Conservation (phyloP, 805 yeast species). For the Ogataea methanolica region DNA sequence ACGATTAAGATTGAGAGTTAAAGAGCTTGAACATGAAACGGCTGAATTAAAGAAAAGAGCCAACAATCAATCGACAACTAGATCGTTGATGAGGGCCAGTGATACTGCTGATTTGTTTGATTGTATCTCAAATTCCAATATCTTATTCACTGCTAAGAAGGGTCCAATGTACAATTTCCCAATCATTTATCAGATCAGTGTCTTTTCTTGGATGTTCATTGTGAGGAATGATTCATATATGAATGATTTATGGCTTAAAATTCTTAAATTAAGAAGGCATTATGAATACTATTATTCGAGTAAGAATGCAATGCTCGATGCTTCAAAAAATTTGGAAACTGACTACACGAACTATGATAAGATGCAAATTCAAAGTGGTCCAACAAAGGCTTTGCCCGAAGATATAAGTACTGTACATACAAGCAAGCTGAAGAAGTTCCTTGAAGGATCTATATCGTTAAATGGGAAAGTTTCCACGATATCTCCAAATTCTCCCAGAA, state of each 20-base stretch:
- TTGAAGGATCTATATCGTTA: conserved; percentile 24
- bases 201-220: conserved; percentile 55
- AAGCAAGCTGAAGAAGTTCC: conserved; percentile 27
- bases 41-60: conserved; percentile 15
- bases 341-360: conserved; percentile 29
- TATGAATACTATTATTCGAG: conserved; percentile 33
- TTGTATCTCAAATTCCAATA: conserved; percentile 30
- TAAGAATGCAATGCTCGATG: conserved; percentile 26
- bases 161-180: conserved; percentile 33
- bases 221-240: conserved; percentile 56
- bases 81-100: conserved; percentile 10
- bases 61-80: not conserved
- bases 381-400: conserved; percentile 6
- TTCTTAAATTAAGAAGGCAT: conserved; percentile 31
- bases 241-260: conserved; percentile 46
- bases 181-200: conserved; percentile 36
- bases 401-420: conserved; percentile 29
- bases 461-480: conserved; percentile 3
- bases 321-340: conserved; percentile 27
- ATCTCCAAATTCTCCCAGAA: not conserved
- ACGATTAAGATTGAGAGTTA: conserved; percentile 20
- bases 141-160: conserved; percentile 32
- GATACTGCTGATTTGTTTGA: conserved; percentile 29
- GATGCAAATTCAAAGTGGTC: conserved; percentile 9
- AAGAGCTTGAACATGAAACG: conserved; percentile 26